Base-by-base conservation (phyloP, 2,329 filamentous ascomycete genomes). In the Aspergillus nomiae region DNA sequence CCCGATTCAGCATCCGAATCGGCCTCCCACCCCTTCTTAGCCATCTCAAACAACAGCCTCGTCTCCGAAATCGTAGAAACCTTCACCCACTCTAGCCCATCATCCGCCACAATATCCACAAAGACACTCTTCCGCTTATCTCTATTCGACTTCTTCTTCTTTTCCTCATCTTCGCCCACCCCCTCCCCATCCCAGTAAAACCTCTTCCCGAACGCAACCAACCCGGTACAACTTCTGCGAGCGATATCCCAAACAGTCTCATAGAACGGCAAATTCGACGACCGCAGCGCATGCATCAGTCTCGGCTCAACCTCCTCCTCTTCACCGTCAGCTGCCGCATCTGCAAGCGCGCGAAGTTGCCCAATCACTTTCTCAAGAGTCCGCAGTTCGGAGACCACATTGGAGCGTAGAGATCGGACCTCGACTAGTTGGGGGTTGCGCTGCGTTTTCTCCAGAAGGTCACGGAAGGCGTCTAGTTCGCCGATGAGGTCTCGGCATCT, bases 11-110 rank as follows among this genome's bases (percentile, higher is more conserved):
- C 81, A 53, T 84, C 84, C 38, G 76, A 80, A 60, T 78, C 80
- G 50, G 74, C 75, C 67, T 87, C 85, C 84, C 87, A 90, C 12
- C 89, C 88, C 62, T 88, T 83, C 73, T 90, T 89, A 4, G 89
- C 89, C 66, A 91, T 82, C 68, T 91, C 89, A 71, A 89, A 89
- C 21, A 90, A 76, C 34, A 92, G 77, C 58, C 88, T 81, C 62
- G 83, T 86, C 66, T 89, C 85, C 0, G 86, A 89, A 28, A 89
- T 79, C 5, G 87, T 89, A 6, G 87, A 90, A 1, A 91, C 85
- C 73, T 90, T 90, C 59, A 89, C 83, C 89, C 89, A 92, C 69
- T 87, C 83, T 62, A 83, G 76, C 12, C 89, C 89, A 72, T 86
- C 83, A 61, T 86, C 80, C 1, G 86, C 83, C 30, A 91, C 85